Evolutionary conservation across 371 early-diverging fungal species (phyloP).

Genomic region (Synchytrium microbalum): DNA sequence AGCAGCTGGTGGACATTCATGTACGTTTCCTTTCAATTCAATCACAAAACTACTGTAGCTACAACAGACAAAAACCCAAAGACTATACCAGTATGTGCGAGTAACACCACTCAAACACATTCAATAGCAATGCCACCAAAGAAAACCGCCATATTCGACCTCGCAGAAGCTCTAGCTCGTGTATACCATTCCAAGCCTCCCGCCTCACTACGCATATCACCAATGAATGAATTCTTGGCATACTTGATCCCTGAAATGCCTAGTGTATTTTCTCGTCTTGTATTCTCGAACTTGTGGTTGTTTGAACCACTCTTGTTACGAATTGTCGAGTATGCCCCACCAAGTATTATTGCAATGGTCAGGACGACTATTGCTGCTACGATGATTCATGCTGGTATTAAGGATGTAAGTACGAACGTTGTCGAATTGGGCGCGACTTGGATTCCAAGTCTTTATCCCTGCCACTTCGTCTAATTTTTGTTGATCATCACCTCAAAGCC

Average conservation of each 20-base stretch:
- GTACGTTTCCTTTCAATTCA: too few species aligned
- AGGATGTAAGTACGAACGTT: too few species aligned
- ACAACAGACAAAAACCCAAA: too few species aligned
- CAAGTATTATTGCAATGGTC: conserved; percentile 11
- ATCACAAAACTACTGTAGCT: too few species aligned
- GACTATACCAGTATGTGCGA: too few species aligned
- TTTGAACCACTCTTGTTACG: not conserved
- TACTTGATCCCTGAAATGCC: not conserved
- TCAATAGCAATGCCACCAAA: conserved; percentile 25
- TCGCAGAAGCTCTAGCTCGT: conserved; percentile 13
- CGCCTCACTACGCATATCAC: not conserved
- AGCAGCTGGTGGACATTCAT: conserved; percentile 30
- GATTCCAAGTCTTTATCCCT: too few species aligned
- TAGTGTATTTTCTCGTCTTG: conserved; percentile 3
- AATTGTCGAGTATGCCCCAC: not conserved
- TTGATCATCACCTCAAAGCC: too few species aligned
- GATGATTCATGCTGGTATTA: conserved; percentile 5
- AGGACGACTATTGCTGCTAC: conserved; percentile 13
- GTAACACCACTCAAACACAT: too few species aligned
- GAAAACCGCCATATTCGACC: conserved; percentile 22
- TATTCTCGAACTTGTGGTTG: not conserved
- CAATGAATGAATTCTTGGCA: not conserved
- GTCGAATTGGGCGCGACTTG: too few species aligned
- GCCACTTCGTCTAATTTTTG: too few species aligned
- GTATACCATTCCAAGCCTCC: not conserved